A percentile compares a stretch with the other conserved stretches of the same genome.
Evolutionary conservation across 1,284 basidiomycete genomes (phyloP).

Genomic region (Microstroma glucosiphilum): DNA sequence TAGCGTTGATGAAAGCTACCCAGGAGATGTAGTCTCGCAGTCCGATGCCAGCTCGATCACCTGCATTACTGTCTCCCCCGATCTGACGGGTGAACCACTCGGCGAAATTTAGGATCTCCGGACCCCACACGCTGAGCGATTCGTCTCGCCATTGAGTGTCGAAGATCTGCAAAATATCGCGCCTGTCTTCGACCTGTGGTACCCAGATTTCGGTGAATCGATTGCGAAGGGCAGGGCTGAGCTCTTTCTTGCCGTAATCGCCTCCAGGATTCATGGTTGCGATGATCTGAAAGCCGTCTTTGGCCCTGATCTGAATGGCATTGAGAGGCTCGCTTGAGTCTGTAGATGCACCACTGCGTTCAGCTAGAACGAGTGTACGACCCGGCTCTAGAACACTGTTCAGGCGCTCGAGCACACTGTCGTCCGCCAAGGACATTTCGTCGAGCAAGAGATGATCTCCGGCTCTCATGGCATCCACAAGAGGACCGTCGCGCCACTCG

Average conservation of each 20-base stretch:
- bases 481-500: slow-evolving; percentile 92
- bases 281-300: slow-evolving; percentile 69
- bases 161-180: slow-evolving; percentile 76
- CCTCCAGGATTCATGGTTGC: slow-evolving; percentile 99
- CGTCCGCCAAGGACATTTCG: slow-evolving; percentile 95
- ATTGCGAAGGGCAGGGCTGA: slow-evolving; percentile 92
- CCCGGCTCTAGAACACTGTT: slow-evolving; percentile 93
- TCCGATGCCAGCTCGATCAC: slow-evolving; percentile 25
- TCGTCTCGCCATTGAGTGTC: slow-evolving; percentile 60
- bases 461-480: slow-evolving; percentile 80
- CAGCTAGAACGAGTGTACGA: slow-evolving; percentile 83
- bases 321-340: slow-evolving; percentile 19
- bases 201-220: slow-evolving; percentile 99
- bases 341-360: slow-evolving; percentile 65
- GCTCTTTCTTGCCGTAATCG: slow-evolving; percentile 97
- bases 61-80: slow-evolving; percentile 59
- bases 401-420: slow-evolving; percentile 92
- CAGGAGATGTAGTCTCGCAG: slow-evolving; percentile 89
- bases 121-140: neutral
- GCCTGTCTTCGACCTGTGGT: slow-evolving; percentile 69
- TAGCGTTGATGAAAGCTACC: slow-evolving; percentile 78
- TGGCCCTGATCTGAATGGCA: slow-evolving; percentile 28
- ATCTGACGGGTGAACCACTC: slow-evolving; percentile 69
- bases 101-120: slow-evolving; percentile 68
- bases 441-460: slow-evolving; percentile 88